phyloP scores from a whole-genome alignment of 2,329 filamentous ascomycete genomes.

The Aspergillus sp. region DNA sequence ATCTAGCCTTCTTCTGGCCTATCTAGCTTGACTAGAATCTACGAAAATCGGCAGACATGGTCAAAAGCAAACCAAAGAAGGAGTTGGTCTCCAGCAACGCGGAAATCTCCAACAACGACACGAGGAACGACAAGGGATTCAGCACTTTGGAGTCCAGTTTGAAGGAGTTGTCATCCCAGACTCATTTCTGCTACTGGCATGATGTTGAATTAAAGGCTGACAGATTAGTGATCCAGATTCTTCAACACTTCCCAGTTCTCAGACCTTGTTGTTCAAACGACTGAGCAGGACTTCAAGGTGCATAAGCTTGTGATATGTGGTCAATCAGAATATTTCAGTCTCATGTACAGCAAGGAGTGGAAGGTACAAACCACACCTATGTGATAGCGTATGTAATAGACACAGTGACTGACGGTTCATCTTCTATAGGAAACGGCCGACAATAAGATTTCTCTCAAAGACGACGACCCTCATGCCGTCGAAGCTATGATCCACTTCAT shows the following conservation, averaged over 20 bases:
- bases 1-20: too few relatives aligned
- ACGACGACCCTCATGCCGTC: slow-evolving; percentile 14
- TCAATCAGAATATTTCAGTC: slow-evolving; percentile 12
- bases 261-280: slow-evolving; percentile 8
- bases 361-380: slow-evolving; percentile 1
- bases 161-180: too few relatives aligned
- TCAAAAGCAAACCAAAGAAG: too few relatives aligned
- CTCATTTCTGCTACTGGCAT: too few relatives aligned
- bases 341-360: slow-evolving; percentile 8
- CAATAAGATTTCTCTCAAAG: slow-evolving; percentile 9
- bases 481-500: slow-evolving; percentile 21
- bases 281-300: slow-evolving; percentile 10
- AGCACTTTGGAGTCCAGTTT: too few relatives aligned
- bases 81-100: too few relatives aligned
- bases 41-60: too few relatives aligned
- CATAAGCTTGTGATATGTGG: slow-evolving; percentile 12
- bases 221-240: neutral
- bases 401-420: neutral
- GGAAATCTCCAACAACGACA: too few relatives aligned
- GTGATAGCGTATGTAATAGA: too few relatives aligned
- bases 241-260: slow-evolving; percentile 6
- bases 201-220: too few relatives aligned
- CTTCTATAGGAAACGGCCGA: slow-evolving; percentile 6
- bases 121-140: too few relatives aligned
- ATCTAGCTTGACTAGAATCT: too few relatives aligned